Base-by-base conservation (phyloP, 176 grass and related monocot genomes). In the Olyra latifolia region DNA sequence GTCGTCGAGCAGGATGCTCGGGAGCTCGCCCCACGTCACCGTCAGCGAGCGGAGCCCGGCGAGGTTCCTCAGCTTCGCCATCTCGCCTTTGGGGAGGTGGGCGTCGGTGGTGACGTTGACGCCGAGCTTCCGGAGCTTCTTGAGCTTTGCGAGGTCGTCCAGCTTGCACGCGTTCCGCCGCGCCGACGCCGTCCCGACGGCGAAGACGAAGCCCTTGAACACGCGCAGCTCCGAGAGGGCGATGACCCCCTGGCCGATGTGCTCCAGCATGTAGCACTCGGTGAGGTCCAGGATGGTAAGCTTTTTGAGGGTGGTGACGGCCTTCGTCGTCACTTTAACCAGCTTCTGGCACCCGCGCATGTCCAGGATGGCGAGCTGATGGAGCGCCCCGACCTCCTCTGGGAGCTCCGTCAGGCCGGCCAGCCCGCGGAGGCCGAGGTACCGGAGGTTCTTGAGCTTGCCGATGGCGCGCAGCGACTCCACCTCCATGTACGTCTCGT, bases 181-280 rank as follows among this genome's bases (percentile, higher is more conserved):
- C 75, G 5, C 30, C 44, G 59, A 23, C 30, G 14, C 5, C 24
- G 10, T 8, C 25, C 46, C 54, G 5, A 50, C 9, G 6, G 70
- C 20, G 7, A 89, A 89, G 2, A 89, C 53, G 27, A 89, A 89
- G 14, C 87, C 82, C 70, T 84, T 89, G 55, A 84, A 70, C 38
- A 89, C 87, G 0, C 4, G 81, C 27, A 85, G 48, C 63, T 80
- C 47, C 0, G 75, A 8, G 3, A 90, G 84, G 35, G 19, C 38
- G 7, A 32, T 54, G 8, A 90, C 49, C 4, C 42, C 84, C 2
- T 2, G 2, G 0, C 32, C 45, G 42, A 90, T 83, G 46, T 87
- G 52, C 45, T 90, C 84, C 5, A 90, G 41, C 88, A 90, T 80
- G 46, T 83, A 90, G 75, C 88, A 90, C 39, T 90, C 80, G 0